phyloP scores from a whole-genome alignment of 1,284 basidiomycete genomes.

The Rhodotorula sp. region DNA sequence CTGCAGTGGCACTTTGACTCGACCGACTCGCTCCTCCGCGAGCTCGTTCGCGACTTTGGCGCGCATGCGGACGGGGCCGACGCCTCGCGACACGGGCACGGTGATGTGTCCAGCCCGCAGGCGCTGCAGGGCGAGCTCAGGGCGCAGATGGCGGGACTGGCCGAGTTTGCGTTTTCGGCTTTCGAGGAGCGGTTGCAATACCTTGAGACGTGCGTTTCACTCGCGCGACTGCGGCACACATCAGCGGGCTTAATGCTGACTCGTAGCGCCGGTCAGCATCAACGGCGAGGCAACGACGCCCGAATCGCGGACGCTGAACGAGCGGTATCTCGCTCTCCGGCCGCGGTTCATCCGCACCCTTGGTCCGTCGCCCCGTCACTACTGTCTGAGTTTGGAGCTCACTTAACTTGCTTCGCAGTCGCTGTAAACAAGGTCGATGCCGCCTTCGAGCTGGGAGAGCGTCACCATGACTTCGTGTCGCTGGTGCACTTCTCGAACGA shows the following conservation, averaged over 20 bases:
- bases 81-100: conserved; percentile 21
- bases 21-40: conserved; percentile 59
- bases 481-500: conserved; percentile 51
- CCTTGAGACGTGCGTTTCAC: conserved; percentile 44
- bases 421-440: conserved; percentile 47
- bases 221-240: too few relatives aligned
- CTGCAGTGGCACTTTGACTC: conserved; percentile 71
- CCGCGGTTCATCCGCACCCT: conserved; percentile 74
- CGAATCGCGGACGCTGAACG: conserved; percentile 62
- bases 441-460: conserved; percentile 53
- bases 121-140: conserved; percentile 50
- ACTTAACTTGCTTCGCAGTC: conserved; percentile 35
- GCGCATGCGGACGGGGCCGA: conserved; percentile 51
- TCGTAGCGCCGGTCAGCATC: not conserved
- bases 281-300: conserved; percentile 41
- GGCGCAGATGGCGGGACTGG: conserved; percentile 51
- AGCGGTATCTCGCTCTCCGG: conserved; percentile 67
- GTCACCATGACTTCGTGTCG: conserved; percentile 52
- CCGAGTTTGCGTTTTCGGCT: conserved; percentile 50
- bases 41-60: conserved; percentile 57
- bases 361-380: conserved; percentile 57
- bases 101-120: conserved; percentile 44
- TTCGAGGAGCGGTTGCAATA: conserved; percentile 52
- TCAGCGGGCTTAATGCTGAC: not conserved
- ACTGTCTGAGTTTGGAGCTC: not conserved